These are phyloP conservation scores for Syzygium aqueum DNA, from an alignment of 345 rosid genomes.

Conservation along the genomic window DNA sequence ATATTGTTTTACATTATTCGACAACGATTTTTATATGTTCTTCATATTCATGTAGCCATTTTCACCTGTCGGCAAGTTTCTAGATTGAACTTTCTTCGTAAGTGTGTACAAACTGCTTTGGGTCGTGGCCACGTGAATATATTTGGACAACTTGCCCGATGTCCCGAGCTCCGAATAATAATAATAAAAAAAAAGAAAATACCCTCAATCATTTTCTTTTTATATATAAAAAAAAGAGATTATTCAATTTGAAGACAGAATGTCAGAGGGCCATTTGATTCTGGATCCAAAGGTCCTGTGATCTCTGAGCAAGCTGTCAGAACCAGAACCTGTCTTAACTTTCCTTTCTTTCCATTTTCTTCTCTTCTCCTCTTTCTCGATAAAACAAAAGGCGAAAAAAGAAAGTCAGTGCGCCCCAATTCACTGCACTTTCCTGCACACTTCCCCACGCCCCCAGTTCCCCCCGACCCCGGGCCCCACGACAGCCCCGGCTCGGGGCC, in stretches of 20 bases:
- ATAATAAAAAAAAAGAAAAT: too few species aligned
- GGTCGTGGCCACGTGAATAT: too few species aligned
- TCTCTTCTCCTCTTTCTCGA: neutral
- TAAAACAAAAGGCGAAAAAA: neutral
- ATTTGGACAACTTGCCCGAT: too few species aligned
- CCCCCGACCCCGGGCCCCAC: neutral
- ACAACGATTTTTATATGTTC: rapidly evolving
- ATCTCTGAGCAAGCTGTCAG: neutral
- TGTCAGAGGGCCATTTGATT: neutral
- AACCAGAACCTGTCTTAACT: neutral
- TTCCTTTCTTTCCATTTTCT: neutral
- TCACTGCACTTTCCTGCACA: neutral
- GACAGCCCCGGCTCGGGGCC: neutral
- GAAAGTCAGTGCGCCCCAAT: neutral
- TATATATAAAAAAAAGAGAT: rapidly evolving
- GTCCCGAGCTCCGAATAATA: too few species aligned
- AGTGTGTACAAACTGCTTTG: too few species aligned
- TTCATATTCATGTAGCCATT: too few species aligned
- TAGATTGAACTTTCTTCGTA: too few species aligned
- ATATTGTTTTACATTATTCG: rapidly evolving
- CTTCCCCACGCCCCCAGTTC: neutral
- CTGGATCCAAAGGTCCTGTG: neutral
- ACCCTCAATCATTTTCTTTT: neutral
- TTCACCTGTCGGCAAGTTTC: too few species aligned
- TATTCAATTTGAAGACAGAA: neutral